phyloP scores from a whole-genome alignment of 805 yeast species.

The Spathaspora sp. region DNA sequence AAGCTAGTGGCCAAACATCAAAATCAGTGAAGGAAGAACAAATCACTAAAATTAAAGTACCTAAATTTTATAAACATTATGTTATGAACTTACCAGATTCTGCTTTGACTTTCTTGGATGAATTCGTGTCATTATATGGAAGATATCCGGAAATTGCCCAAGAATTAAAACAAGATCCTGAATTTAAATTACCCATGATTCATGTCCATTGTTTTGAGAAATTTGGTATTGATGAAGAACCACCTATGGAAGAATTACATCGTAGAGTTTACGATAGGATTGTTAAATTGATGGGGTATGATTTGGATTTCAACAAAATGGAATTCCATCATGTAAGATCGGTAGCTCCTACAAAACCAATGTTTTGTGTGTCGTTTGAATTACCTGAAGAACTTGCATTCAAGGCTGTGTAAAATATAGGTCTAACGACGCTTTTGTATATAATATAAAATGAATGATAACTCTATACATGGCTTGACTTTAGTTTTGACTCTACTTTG shows the following conservation, averaged over 20 bases:
- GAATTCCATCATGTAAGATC: slow-evolving; percentile 82
- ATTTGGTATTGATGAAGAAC: slow-evolving; percentile 62
- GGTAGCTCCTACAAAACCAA: slow-evolving; percentile 95
- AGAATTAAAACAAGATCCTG: slow-evolving; percentile 33
- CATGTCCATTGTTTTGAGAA: slow-evolving; percentile 94
- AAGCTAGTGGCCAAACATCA: slow-evolving; percentile 19
- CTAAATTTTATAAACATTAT: slow-evolving; percentile 61
- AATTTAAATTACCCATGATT: slow-evolving; percentile 64
- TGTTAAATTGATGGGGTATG: slow-evolving; percentile 41
- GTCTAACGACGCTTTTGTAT: neutral
- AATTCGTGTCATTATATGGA: slow-evolving; percentile 69
- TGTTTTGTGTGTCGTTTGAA: slow-evolving; percentile 83
- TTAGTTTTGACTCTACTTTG: too few species aligned
- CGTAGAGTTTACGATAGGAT: slow-evolving; percentile 56
- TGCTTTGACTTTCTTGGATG: slow-evolving; percentile 78
- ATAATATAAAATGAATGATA: neutral
- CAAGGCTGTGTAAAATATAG: slow-evolving; percentile 8
- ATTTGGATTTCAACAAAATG: slow-evolving; percentile 46
- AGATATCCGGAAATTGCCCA: slow-evolving; percentile 31
- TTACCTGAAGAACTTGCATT: slow-evolving; percentile 70
- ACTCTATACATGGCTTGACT: neutral
- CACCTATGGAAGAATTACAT: slow-evolving; percentile 73
- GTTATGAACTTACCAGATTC: slow-evolving; percentile 97
- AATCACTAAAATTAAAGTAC: slow-evolving; percentile 31
- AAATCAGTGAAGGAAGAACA: slow-evolving; percentile 14